phyloP scores from a whole-genome alignment of 2,329 filamentous ascomycete genomes.

The Stagonosporopsis vannaccii region DNA sequence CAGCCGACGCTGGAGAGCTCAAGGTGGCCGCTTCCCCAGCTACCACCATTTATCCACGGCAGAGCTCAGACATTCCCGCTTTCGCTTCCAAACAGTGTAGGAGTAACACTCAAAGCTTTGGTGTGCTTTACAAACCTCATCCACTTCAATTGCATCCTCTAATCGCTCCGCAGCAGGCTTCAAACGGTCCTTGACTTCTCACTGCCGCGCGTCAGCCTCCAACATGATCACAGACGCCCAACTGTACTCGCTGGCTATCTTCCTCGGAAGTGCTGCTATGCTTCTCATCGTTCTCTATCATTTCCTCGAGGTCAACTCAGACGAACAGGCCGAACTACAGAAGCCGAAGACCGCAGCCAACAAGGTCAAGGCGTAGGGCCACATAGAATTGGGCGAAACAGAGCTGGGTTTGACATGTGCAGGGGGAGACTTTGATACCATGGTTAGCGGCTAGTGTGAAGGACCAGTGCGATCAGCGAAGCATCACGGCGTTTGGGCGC shows the following conservation, averaged over 20 bases:
- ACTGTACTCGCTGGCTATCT: slow-evolving; percentile 89
- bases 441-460: neutral
- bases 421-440: slow-evolving; percentile 18
- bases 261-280: slow-evolving; percentile 89
- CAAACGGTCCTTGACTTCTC: slow-evolving; percentile 23
- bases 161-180: slow-evolving; percentile 27
- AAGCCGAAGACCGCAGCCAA: slow-evolving; percentile 37
- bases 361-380: slow-evolving; percentile 36
- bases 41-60: slow-evolving; percentile 11
- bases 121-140: slow-evolving; percentile 1
- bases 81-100: neutral
- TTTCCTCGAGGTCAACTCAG: slow-evolving; percentile 94
- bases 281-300: slow-evolving; percentile 93
- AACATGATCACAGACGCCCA: slow-evolving; percentile 94
- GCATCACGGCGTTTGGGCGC: slow-evolving; percentile 21
- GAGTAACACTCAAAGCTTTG: neutral
- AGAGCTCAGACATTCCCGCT: slow-evolving; percentile 13
- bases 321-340: slow-evolving; percentile 53
- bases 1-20: slow-evolving; percentile 25
- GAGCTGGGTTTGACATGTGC: neutral
- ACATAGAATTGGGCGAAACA: neutral
- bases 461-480: slow-evolving; percentile 14
- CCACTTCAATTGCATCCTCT: slow-evolving; percentile 15
- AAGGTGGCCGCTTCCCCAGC: slow-evolving; percentile 34
- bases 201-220: slow-evolving; percentile 44